phyloP scores from a whole-genome alignment of 2,329 filamentous ascomycete genomes.

The Kalmusia sp. region DNA sequence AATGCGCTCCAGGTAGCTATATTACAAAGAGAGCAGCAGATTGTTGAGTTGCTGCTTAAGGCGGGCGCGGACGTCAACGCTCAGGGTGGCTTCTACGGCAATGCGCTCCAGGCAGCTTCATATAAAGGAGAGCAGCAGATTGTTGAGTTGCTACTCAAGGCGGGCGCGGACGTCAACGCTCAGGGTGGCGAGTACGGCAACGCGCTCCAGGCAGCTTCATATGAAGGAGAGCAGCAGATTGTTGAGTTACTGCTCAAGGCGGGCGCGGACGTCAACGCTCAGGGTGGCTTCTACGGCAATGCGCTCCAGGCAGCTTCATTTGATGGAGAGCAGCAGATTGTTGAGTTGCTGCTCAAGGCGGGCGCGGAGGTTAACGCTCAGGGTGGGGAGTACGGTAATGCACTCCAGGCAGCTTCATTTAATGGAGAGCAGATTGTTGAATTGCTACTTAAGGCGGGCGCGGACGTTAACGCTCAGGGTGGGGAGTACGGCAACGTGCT shows the following conservation, averaged over 20 bases:
- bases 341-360: too few species aligned
- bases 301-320: slow-evolving; percentile 23
- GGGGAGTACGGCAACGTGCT: too few species aligned
- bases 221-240: not conserved
- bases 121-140: slow-evolving; percentile 15
- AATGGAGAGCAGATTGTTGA: too few species aligned
- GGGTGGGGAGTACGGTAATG: too few species aligned
- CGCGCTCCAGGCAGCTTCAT: not conserved
- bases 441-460: too few species aligned
- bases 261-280: not conserved
- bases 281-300: not conserved
- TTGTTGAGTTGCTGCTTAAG: slow-evolving; percentile 4
- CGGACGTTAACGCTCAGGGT: too few species aligned
- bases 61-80: not conserved
- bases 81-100: not conserved
- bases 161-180: slow-evolving; percentile 7
- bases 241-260: not conserved
- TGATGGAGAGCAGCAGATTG: too few species aligned
- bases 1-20: slow-evolving; percentile 1
- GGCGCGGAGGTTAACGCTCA: too few species aligned
- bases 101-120: slow-evolving; percentile 14
- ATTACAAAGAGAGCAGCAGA: not conserved
- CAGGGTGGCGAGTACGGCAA: slow-evolving; percentile 3
- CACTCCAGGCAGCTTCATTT: too few species aligned
- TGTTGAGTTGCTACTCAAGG: slow-evolving; percentile 21